These are phyloP conservation scores for Aureobasidium musti DNA, from an alignment of 2,329 filamentous ascomycete genomes.

Conservation along the genomic window DNA sequence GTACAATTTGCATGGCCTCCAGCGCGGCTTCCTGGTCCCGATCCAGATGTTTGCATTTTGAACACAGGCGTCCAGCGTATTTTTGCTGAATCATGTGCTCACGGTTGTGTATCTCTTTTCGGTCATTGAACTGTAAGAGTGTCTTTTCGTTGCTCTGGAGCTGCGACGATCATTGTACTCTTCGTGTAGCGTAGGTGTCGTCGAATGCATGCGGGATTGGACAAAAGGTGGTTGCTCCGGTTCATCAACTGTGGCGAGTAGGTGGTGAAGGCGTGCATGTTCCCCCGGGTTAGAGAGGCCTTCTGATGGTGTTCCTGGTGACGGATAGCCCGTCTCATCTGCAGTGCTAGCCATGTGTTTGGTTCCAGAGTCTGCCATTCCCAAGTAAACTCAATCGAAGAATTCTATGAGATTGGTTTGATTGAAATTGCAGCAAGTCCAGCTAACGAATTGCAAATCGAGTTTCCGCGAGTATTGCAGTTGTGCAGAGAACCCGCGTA, in stretches of 20 bases:
- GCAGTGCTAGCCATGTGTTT: constrained; percentile 11
- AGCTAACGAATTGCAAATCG: not conserved
- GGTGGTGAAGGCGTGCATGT: constrained; percentile 15
- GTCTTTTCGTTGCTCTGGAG: constrained; percentile 8
- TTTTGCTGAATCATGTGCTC: constrained; percentile 22
- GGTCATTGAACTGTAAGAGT: constrained; percentile 16
- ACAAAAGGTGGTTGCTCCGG: not conserved
- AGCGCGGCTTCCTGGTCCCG: constrained; percentile 21
- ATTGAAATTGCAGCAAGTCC: not conserved
- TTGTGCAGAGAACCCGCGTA: not conserved
- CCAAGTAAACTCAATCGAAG: not conserved
- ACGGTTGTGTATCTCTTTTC: constrained; percentile 20
- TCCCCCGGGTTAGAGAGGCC: constrained; percentile 13
- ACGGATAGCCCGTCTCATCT: not conserved
- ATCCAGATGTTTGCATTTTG: constrained; percentile 14
- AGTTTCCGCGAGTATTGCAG: not conserved
- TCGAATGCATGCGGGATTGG: constrained; percentile 3
- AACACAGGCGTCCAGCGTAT: constrained; percentile 9
- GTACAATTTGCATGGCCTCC: constrained; percentile 10
- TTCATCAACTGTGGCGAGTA: constrained; percentile 20
- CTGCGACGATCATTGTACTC: constrained; percentile 16
- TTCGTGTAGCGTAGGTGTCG: constrained; percentile 14
- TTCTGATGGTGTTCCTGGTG: constrained; percentile 2
- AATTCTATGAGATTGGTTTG: not conserved
- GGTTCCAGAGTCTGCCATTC: not conserved